Evolutionary conservation across 2,329 filamentous ascomycete species (phyloP), one percentile per base, ranked within the genome.

Genomic region (Fusarium albidum): DNA sequence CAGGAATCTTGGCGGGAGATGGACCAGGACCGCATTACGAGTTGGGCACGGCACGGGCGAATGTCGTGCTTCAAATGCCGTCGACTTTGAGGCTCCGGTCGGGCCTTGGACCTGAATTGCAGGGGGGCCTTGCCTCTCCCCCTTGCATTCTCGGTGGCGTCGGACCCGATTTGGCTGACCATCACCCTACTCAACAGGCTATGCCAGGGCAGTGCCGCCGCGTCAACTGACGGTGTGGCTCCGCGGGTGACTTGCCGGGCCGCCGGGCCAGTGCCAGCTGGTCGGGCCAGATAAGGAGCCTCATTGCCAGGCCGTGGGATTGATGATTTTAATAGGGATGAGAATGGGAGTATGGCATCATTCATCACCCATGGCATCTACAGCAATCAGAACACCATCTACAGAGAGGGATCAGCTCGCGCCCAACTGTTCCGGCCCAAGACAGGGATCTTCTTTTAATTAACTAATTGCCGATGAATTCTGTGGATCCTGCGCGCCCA

Each of bases 251-350:
- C 25, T 39, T 28, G 45, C 63, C 53, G 60, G 54, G 41, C 45
- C 61, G 54, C 39, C 56, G 53, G 58, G 29, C 38, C 47, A 40
- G 61, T 46, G 37, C 57, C 58, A 57, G 50, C 31, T 59, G 55
- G 52, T 60, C 46, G 59, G 58, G 29, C 31, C 39, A 60, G 63
- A 63, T 66, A 66, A 65, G 56, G 64, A 66, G 64, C 63, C 61
- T 66, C 61, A 66, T 60, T 52, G 56, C 48, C 49, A 61, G 54
- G 46, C 46, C 43, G 38, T 50, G 50, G 32, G 17, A 29, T 40
- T 35, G 38, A 59, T 55, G 21, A 21, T 21, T 5, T 5, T 21
- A 21, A 21, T 21, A 21, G 21, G 4, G 21, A 4, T 21, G 21
- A 5, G 21, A 21, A 21, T 7, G 4, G 21, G 4, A 21, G 21